Conservation (phyloP, 129 eudicot species). For the Flaveria robusta region DNA sequence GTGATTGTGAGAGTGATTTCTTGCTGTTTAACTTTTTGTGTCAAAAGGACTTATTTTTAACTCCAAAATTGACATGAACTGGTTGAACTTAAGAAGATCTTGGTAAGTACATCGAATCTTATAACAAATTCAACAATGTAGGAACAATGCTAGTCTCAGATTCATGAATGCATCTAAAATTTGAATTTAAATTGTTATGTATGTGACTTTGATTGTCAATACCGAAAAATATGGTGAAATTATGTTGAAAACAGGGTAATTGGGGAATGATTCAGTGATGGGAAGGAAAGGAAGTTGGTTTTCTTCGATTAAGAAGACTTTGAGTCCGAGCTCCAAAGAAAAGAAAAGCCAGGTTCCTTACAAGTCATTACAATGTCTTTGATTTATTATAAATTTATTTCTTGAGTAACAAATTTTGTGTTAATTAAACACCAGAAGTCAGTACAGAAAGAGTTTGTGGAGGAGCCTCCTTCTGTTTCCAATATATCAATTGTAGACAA, state of each 20-base stretch:
- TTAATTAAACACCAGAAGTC: conserved; percentile 33
- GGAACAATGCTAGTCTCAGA: conserved; percentile 9
- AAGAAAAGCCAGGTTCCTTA: conserved; percentile 57
- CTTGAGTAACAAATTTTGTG: neutral
- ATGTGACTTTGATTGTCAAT: conserved; percentile 10
- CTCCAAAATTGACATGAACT: conserved; percentile 18
- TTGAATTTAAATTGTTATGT: neutral
- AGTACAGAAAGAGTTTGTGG: conserved; percentile 45
- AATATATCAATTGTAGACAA: conserved; percentile 42
- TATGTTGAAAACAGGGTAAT: conserved; percentile 25
- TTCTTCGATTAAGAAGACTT: conserved; percentile 78
- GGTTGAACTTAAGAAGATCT: neutral
- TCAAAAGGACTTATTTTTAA: conserved; percentile 16
- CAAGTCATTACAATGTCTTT: neutral
- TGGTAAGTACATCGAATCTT: neutral
- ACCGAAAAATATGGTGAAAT: neutral
- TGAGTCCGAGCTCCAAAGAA: conserved; percentile 61
- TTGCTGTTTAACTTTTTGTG: conserved; percentile 17
- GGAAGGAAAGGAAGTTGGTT: conserved; percentile 85
- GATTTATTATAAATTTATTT: neutral
- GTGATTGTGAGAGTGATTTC: neutral
- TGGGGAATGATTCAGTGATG: conserved; percentile 59
- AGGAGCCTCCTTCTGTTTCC: conserved; percentile 40
- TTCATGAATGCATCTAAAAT: neutral
- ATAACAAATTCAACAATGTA: neutral